Conservation (phyloP, 2,329 filamentous ascomycete genomes). For the Septoria petroselini region DNA sequence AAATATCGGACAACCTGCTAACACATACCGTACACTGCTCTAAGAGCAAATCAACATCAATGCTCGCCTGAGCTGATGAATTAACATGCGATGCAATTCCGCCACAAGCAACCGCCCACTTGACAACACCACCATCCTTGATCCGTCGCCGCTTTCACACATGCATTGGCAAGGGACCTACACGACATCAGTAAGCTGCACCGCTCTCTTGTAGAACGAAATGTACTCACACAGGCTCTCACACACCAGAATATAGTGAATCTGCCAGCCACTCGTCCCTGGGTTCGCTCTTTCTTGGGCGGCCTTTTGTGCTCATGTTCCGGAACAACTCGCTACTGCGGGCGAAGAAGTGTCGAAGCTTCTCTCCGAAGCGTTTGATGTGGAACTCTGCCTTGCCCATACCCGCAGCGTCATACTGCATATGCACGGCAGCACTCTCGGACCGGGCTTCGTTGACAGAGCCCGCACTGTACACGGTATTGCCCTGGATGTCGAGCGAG, state of each 20-base stretch:
- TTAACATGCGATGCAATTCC: not conserved
- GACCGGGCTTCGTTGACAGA: constrained; percentile 27
- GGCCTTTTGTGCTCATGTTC: constrained; percentile 30
- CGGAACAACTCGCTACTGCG: constrained; percentile 38
- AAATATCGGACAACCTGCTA: constrained; percentile 8
- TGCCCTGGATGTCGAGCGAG: constrained; percentile 26
- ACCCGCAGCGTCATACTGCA: constrained; percentile 34
- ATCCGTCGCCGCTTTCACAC: constrained; percentile 1
- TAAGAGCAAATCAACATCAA: constrained; percentile 7
- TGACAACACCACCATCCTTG: not conserved
- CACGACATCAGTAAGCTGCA: constrained; percentile 18
- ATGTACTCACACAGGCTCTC: constrained; percentile 15
- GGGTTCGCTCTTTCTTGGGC: constrained; percentile 9
- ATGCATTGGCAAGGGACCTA: constrained; percentile 17
- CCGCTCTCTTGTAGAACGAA: constrained; percentile 7
- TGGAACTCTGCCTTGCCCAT: constrained; percentile 43
- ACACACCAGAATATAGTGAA: constrained; percentile 34
- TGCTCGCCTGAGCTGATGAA: not conserved
- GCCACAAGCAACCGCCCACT: not conserved
- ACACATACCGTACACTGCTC: constrained; percentile 4
- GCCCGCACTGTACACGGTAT: constrained; percentile 34
- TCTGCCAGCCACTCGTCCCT: constrained; percentile 31
- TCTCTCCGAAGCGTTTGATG: constrained; percentile 42
- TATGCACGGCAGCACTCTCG: constrained; percentile 27
- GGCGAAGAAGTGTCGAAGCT: constrained; percentile 38